phyloP scores from a whole-genome alignment of 2,329 filamentous ascomycete genomes.

The Ceratocystis alfenasii region DNA sequence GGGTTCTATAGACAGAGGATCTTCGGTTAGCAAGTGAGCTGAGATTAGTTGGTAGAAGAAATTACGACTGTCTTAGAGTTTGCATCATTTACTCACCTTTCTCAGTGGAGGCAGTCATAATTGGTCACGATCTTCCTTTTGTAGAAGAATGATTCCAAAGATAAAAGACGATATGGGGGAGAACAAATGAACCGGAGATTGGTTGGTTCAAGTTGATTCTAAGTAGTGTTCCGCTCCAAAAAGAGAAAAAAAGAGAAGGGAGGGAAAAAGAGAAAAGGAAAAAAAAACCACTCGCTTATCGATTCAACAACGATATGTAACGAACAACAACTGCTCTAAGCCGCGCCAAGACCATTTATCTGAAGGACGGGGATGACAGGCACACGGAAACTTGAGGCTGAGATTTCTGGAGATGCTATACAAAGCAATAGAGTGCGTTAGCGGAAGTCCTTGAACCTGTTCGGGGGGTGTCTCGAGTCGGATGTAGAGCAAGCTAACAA shows the following conservation, averaged over 20 bases:
- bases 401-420: not conserved
- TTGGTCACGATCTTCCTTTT: slow-evolving; percentile 12
- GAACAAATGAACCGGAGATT: slow-evolving; percentile 1
- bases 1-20: not conserved
- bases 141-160: slow-evolving; percentile 6
- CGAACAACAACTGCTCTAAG: slow-evolving; percentile 8
- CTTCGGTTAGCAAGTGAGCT: slow-evolving; percentile 13
- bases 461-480: slow-evolving; percentile 3
- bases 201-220: slow-evolving; percentile 10
- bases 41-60: too few relatives aligned
- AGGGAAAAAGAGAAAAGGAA: not conserved
- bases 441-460: not conserved
- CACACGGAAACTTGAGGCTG: slow-evolving; percentile 6
- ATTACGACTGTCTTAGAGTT: too few relatives aligned
- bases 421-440: slow-evolving; percentile 2
- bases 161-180: not conserved
- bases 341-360: slow-evolving; percentile 11
- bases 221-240: not conserved
- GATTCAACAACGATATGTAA: slow-evolving; percentile 14
- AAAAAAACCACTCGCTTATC: slow-evolving; percentile 20
- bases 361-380: not conserved
- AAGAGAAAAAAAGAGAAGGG: slow-evolving; percentile 13
- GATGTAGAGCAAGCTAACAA: not conserved
- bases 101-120: slow-evolving; percentile 18
- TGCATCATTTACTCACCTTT: slow-evolving; percentile 6